Percentiles rank a stretch among this genome's conserved stretches.
Evolutionary conservation across 2,329 filamentous ascomycete species (phyloP).

Genomic region (Bertia moriformis): DNA sequence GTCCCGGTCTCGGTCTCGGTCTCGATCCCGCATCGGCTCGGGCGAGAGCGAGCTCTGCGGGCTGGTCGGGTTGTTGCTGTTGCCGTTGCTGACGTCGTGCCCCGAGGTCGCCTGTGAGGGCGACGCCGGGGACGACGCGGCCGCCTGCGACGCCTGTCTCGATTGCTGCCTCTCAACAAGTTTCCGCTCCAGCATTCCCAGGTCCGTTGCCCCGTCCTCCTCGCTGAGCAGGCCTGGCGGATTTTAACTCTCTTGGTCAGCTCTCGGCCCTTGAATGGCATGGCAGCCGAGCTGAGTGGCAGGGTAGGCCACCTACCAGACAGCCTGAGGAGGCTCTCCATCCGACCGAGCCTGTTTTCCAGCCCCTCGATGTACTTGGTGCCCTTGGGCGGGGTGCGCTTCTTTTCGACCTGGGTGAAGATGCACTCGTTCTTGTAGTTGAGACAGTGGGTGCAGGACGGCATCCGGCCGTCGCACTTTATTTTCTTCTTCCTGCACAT

Average conservation of each 20-base stretch:
- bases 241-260: no score
- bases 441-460: constrained; percentile 84
- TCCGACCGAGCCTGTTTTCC: constrained; percentile 80
- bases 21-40: constrained; percentile 24
- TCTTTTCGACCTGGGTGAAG: constrained; percentile 98
- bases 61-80: constrained; percentile 26
- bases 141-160: constrained; percentile 30
- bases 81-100: constrained; percentile 26
- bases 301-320: constrained; percentile 42
- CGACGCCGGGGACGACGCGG: constrained; percentile 32
- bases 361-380: constrained; percentile 97
- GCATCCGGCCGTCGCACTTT: constrained; percentile 93
- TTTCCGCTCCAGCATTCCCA: constrained; percentile 74
- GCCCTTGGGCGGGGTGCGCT: constrained; percentile 92
- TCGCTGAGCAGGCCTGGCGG: constrained; percentile 59
- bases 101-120: no score
- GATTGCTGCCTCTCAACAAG: constrained; percentile 37
- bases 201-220: constrained; percentile 78
- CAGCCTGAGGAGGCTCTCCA: constrained; percentile 80
- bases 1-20: constrained; percentile 18
- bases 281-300: constrained; percentile 4
- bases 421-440: constrained; percentile 98
- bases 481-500: constrained; percentile 97
- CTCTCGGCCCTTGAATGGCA: constrained; percentile 1
- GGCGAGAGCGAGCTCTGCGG: constrained; percentile 42